Percentiles rank a stretch among this genome's conserved stretches.
Evolutionary conservation across 768 basidiomycete species (phyloP).

Genomic region (Mycena belliarum): DNA sequence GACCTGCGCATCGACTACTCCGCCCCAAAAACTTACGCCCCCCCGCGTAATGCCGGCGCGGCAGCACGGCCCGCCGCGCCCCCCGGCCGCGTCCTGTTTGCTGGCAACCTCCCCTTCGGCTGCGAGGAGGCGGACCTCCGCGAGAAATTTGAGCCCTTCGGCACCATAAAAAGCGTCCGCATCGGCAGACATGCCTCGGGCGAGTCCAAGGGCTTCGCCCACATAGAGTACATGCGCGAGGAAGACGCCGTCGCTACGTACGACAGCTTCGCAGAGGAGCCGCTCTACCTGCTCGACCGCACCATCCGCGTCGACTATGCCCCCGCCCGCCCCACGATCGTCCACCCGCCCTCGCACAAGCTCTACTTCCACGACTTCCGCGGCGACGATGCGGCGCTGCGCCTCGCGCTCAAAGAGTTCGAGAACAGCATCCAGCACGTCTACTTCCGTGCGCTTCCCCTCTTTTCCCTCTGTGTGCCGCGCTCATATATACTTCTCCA

Average conservation of each 20-base stretch:
- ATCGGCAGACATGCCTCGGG: slow-evolving; percentile 39
- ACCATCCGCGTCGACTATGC: slow-evolving; percentile 46
- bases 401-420: slow-evolving; percentile 27
- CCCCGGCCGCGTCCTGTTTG: slow-evolving; percentile 42
- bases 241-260: slow-evolving; percentile 40
- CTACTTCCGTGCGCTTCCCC: slow-evolving; percentile 18
- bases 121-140: slow-evolving; percentile 41
- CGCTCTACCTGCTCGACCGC: slow-evolving; percentile 50
- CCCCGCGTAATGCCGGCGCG: no score
- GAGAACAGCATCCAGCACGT: slow-evolving; percentile 16
- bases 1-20: slow-evolving; percentile 28
- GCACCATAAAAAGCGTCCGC: slow-evolving; percentile 36
- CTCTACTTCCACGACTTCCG: slow-evolving; percentile 32
- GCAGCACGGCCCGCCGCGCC: slow-evolving; percentile 4
- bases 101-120: slow-evolving; percentile 57
- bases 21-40: neutral
- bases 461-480: neutral
- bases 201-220: slow-evolving; percentile 43
- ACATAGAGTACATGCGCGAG: slow-evolving; percentile 41
- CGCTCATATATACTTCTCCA: neutral
- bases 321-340: neutral
- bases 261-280: slow-evolving; percentile 40
- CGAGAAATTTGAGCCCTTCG: slow-evolving; percentile 45
- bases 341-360: slow-evolving; percentile 28
- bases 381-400: slow-evolving; percentile 28